phyloP scores from a whole-genome alignment of 208 protist genomes.

The Wallacemonas collosoma region DNA sequence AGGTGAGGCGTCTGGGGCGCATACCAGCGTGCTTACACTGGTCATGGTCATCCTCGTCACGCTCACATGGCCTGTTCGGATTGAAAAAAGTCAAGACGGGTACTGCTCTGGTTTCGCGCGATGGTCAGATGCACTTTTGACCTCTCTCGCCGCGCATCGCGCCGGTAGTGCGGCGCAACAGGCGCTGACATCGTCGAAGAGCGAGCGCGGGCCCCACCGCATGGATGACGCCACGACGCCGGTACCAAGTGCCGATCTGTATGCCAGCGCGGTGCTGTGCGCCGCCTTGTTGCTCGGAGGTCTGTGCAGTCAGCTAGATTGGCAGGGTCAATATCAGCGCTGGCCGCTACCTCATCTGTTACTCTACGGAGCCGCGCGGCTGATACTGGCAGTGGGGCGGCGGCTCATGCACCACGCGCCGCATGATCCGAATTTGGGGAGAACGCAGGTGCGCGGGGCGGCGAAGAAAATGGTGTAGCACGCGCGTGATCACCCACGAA shows the following conservation, averaged over 20 bases:
- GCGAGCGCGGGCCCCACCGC: background rate
- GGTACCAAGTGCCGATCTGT: conserved; percentile 5
- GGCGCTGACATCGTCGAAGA: too few species aligned
- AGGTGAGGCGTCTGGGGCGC: background rate
- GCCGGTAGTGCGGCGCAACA: too few species aligned
- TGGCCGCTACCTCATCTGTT: conserved; percentile 59
- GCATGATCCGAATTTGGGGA: too few species aligned
- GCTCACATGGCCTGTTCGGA: background rate
- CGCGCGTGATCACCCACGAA: too few species aligned
- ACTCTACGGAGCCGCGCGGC: conserved; percentile 22
- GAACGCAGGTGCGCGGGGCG: too few species aligned
- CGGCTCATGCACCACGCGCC: background rate
- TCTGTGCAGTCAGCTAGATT: conserved; percentile 55
- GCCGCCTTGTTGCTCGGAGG: conserved; percentile 39
- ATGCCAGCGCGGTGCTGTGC: conserved; percentile 29
- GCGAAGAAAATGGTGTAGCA: background rate
- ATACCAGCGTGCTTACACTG: background rate
- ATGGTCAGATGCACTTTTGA: background rate
- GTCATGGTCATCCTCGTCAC: background rate
- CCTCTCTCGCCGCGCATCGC: background rate
- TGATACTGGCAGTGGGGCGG: background rate
- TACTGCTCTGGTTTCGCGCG: conserved; percentile 2
- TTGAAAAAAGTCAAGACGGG: background rate
- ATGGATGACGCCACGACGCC: background rate
- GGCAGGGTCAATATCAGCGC: conserved; percentile 43